phyloP scores from a whole-genome alignment of 805 yeast species.

The Isabelozyma pseudorhagii region DNA sequence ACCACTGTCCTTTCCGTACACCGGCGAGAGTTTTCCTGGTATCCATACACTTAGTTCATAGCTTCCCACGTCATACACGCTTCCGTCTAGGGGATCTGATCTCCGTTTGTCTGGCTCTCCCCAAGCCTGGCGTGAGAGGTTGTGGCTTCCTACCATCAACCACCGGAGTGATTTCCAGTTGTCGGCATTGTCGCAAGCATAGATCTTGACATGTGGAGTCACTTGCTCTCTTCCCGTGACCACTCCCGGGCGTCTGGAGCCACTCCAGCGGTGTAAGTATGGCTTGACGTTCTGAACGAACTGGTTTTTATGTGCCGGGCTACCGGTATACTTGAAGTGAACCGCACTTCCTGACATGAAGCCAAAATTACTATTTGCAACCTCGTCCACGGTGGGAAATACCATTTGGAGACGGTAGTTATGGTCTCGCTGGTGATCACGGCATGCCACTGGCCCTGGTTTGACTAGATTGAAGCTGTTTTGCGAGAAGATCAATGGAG shows the following conservation, averaged over 20 bases:
- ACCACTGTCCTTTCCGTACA: conserved; percentile 33
- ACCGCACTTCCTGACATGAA: conserved; percentile 48
- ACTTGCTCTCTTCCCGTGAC: conserved; percentile 32
- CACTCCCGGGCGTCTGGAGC: conserved; percentile 1
- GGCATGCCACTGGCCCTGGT: conserved; percentile 22
- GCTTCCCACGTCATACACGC: conserved; percentile 27
- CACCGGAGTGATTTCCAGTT: conserved; percentile 53
- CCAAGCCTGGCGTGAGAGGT: conserved; percentile 80
- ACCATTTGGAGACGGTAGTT: conserved; percentile 35
- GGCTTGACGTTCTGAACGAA: conserved; percentile 38
- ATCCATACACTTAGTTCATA: conserved; percentile 37
- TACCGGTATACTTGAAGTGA: conserved; percentile 38
- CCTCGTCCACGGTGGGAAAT: conserved; percentile 43
- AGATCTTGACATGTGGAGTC: conserved; percentile 70
- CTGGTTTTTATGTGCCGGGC: conserved; percentile 28
- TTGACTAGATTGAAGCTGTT: conserved; percentile 3
- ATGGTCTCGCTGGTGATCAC: conserved; percentile 16
- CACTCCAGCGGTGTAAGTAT: conserved; percentile 46
- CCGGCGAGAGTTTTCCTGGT: conserved; percentile 39
- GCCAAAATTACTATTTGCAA: conserved; percentile 42
- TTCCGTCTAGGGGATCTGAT: conserved; percentile 10
- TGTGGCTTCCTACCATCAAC: conserved; percentile 73
- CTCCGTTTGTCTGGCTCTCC: conserved; percentile 39
- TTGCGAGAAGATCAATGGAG: conserved; percentile 40
- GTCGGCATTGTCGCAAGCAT: conserved; percentile 52